These are phyloP conservation scores for Ogataea ganodermae DNA, from an alignment of 805 yeast genomes.

Conservation along the genomic window DNA sequence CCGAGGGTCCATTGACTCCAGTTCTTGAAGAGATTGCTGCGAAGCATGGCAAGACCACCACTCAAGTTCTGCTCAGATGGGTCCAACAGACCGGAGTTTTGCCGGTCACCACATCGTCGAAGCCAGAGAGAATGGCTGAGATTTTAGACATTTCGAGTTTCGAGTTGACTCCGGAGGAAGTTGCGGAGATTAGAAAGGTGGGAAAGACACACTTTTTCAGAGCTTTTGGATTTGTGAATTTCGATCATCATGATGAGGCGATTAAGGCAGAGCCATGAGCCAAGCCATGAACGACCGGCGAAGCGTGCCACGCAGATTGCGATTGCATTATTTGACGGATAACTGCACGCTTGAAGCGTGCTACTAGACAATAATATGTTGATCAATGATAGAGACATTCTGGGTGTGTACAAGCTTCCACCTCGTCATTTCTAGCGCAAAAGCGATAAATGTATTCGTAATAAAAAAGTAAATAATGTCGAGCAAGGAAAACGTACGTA, in stretches of 20 bases:
- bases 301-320: no score
- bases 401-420: no score
- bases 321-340: no score
- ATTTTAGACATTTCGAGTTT: slow-evolving; percentile 39
- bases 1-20: slow-evolving; percentile 34
- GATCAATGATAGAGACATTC: no score
- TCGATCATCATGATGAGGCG: slow-evolving; percentile 9
- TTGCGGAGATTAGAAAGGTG: slow-evolving; percentile 26
- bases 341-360: no score
- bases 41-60: slow-evolving; percentile 41
- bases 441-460: background rate
- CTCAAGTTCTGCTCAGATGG: slow-evolving; percentile 49
- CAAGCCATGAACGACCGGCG: background rate
- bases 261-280: slow-evolving; percentile 1
- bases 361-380: no score
- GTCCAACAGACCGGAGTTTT: slow-evolving; percentile 43
- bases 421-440: background rate
- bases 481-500: no score
- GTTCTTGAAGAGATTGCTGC: slow-evolving; percentile 34
- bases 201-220: slow-evolving; percentile 31
- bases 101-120: slow-evolving; percentile 49
- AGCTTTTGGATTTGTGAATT: slow-evolving; percentile 9
- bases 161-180: slow-evolving; percentile 34
- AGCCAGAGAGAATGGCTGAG: slow-evolving; percentile 42
- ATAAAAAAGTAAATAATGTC: background rate